Conservation (phyloP, 257 asterid genomes). For the Solanum sitiens region DNA sequence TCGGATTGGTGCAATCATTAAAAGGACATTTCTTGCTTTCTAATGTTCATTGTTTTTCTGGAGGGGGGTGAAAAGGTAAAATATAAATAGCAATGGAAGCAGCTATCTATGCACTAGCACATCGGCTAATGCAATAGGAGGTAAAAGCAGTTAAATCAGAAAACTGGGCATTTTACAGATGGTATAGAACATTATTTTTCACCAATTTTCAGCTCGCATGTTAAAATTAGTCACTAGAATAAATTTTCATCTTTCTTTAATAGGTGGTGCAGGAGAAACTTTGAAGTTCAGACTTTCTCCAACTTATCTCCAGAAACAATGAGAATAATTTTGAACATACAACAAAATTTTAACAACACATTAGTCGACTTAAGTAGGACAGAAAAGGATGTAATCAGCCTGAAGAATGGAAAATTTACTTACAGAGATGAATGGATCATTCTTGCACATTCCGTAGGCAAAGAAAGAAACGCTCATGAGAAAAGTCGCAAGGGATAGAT, state of each 20-base stretch:
- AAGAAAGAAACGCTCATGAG: conserved; percentile 82
- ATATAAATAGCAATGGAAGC: not conserved
- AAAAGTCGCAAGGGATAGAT: conserved; percentile 80
- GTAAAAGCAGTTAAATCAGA: not conserved
- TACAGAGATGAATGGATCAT: conserved; percentile 61
- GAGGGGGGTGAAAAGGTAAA: not conserved
- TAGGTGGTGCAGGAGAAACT: not conserved
- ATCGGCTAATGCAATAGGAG: not conserved
- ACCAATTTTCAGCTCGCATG: not conserved
- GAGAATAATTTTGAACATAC: not conserved
- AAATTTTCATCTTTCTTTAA: not conserved
- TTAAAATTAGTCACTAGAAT: not conserved
- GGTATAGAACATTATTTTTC: not conserved
- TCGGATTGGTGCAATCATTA: not conserved
- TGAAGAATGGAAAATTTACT: conserved; percentile 11
- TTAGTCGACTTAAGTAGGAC: not conserved
- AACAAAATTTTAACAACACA: not conserved
- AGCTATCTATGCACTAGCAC: conserved; percentile 37
- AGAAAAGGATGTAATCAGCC: not conserved
- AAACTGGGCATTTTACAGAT: conserved; percentile 7
- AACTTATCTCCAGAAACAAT: not conserved
- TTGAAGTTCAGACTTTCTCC: not conserved
- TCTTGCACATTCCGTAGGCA: conserved; percentile 61
- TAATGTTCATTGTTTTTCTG: not conserved
- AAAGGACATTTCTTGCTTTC: not conserved